Evolutionary conservation across 1,284 basidiomycete species (phyloP), one percentile per base, ranked within the genome.

Genomic region (Kalmanozyma brasiliensis): DNA sequence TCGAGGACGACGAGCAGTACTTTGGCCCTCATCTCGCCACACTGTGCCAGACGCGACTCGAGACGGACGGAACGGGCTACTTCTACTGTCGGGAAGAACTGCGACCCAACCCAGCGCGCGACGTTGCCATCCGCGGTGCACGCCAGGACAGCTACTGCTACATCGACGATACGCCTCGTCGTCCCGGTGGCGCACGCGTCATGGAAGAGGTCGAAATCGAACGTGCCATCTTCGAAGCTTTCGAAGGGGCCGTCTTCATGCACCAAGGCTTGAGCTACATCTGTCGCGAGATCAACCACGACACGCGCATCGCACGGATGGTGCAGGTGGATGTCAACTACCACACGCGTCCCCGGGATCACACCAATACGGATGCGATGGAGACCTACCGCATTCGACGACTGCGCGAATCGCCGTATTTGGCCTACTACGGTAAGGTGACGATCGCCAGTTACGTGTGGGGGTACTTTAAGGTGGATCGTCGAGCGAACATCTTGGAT

Each of bases 201-300:
- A 80, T 95, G 23, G 93, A 95, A 83, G 91, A 94, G 78, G 85
- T 94, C n/a, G 93, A 95, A 82, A 82, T 89, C 33, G 92, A 91
- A 23, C 85, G 93, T 23, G 91, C 92, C 0, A 84, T 94, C 62
- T 94, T 94, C 65, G 92, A 94, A 81, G 85, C 92, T 1, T 86
- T 85, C 65, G 85, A 86, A 66, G 85, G 85, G 9, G 85, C 84
- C 13, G 83, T 86, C 2, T 83, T 81, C 58, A 75, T 83, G 63
- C 81, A 83, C 42, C 82, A 83, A 47, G 82, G 82, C 3, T 26
- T 44, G 20, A 53, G 61, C 14, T 64, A 91, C 89, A 87, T 84
- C 44, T 83, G 93, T 52, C 87, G 88, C 76, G 91, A 93, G 80
- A 86, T 94, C 52, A 90, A 86, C 64, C 93, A 94, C 76, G 92